Evolutionary conservation across 176 grass and related monocot genomes (phyloP).

Genomic region (Carex kokanica): DNA sequence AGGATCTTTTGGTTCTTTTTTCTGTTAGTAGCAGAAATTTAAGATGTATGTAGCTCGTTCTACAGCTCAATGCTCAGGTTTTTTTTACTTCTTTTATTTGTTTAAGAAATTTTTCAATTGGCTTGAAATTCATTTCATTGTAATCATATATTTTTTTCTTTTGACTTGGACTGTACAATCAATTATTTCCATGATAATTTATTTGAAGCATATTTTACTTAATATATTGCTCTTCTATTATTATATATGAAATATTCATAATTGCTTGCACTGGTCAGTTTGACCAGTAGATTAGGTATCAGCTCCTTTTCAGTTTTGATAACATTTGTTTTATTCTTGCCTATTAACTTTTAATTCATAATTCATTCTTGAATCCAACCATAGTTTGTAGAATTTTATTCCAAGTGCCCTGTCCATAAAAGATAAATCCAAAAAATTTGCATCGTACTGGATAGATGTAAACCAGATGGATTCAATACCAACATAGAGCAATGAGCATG

Average conservation of each 20-base stretch:
- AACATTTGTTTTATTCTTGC: neutral
- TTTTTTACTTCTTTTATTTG: neutral
- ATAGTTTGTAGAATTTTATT: neutral
- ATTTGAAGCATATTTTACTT: neutral
- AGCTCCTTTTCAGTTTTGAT: neutral
- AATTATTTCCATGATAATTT: neutral
- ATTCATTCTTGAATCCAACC: neutral
- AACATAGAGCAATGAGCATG: neutral
- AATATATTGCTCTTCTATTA: neutral
- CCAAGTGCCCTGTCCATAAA: neutral
- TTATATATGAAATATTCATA: neutral
- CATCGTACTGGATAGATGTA: neutral
- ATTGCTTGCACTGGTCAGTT: neutral
- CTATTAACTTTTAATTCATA: neutral
- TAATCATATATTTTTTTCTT: neutral
- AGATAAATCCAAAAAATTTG: neutral
- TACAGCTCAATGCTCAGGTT: neutral
- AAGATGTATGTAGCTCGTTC: neutral
- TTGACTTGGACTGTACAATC: neutral
- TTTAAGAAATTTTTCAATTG: neutral
- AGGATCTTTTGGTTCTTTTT: neutral
- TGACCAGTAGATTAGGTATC: neutral
- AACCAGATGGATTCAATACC: neutral
- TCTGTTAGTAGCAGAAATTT: neutral
- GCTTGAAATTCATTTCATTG: neutral